Conservation (phyloP, 2,329 filamentous ascomycete species). For the Geosmithia flava region DNA sequence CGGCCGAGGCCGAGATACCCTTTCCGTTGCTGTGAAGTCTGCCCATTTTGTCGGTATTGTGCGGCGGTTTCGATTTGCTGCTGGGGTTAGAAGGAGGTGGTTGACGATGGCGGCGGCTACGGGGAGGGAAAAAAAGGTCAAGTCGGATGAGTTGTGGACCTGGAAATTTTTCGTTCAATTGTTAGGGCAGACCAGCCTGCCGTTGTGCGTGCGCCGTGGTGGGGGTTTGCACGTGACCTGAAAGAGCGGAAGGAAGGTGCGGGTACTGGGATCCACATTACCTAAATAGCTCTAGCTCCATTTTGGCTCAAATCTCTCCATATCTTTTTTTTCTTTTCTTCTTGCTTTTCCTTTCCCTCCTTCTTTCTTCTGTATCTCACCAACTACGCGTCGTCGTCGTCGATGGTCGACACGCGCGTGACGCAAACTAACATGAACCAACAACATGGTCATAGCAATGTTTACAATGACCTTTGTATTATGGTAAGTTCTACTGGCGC, state of each 20-base stretch:
- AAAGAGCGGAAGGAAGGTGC: neutral
- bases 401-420: neutral
- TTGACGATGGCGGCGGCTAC: neutral
- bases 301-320: neutral
- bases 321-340: neutral
- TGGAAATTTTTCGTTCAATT: constrained; percentile 27
- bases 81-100: constrained; percentile 2
- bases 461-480: neutral
- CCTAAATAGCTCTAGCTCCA: neutral
- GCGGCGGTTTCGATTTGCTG: constrained; percentile 13
- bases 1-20: constrained; percentile 90
- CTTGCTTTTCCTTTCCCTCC: neutral
- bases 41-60: constrained; percentile 60
- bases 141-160: constrained; percentile 19
- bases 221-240: constrained; percentile 1
- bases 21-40: constrained; percentile 99
- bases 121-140: neutral
- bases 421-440: neutral
- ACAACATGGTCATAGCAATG: neutral
- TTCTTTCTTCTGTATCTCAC: neutral
- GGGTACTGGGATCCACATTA: neutral
- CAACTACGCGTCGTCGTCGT: neutral
- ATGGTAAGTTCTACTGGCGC: neutral
- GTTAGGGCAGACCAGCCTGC: constrained; percentile 26
- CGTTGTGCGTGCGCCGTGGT: constrained; percentile 1